Conservation (phyloP, 1,284 basidiomycete species). For the Ceratobasidium sp. region DNA sequence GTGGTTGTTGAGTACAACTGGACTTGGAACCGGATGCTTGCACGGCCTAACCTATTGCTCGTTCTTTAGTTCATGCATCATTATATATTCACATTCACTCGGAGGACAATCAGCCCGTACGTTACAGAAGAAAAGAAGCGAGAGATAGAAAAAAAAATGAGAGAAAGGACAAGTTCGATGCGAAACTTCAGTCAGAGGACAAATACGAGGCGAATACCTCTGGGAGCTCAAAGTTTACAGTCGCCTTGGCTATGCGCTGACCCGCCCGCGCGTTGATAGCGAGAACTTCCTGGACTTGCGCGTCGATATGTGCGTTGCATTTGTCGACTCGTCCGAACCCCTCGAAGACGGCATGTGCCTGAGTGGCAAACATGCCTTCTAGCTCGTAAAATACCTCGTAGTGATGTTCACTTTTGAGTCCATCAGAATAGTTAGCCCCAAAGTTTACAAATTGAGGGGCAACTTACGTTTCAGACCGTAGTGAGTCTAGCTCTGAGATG, state of each 20-base stretch:
- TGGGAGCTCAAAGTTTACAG: slow-evolving; percentile 25
- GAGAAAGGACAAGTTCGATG: background rate
- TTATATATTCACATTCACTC: background rate
- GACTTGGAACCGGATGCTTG: background rate
- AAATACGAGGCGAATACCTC: background rate
- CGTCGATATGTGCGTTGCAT: background rate
- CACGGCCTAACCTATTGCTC: background rate
- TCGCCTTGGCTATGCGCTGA: slow-evolving; percentile 5
- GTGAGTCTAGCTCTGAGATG: slow-evolving; percentile 1
- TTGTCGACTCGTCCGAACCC: slow-evolving; percentile 9
- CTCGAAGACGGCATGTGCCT: slow-evolving; percentile 9
- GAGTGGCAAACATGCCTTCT: slow-evolving; percentile 26
- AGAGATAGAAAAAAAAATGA: background rate
- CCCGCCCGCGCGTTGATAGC: slow-evolving; percentile 29
- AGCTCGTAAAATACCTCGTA: slow-evolving; percentile 8
- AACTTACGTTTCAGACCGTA: slow-evolving; percentile 30
- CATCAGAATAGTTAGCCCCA: background rate
- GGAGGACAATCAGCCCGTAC: background rate
- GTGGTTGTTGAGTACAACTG: background rate
- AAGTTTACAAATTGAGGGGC: too few species aligned
- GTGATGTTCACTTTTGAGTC: slow-evolving; percentile 8
- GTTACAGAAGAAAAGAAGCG: background rate
- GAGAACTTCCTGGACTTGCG: background rate
- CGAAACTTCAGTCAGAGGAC: background rate
- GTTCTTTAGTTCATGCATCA: background rate